These are phyloP conservation scores for Aspergillus thermomutatus DNA, from an alignment of 2,329 filamentous ascomycete species.

Conservation along the genomic window DNA sequence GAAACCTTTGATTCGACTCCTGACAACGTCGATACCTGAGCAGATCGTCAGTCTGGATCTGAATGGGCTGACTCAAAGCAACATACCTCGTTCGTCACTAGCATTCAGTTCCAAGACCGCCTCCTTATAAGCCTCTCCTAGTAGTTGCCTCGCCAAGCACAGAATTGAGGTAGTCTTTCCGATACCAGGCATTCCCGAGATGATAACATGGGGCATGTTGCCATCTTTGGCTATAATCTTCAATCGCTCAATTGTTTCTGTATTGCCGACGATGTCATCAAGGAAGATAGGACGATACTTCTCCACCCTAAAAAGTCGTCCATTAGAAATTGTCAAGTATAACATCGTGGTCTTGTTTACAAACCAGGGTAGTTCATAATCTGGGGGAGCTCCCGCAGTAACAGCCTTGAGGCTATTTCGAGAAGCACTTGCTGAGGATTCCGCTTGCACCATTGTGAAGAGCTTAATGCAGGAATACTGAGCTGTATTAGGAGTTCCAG, in stretches of 20 bases:
- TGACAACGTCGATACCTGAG: slow-evolving; percentile 88
- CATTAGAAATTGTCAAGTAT: slow-evolving; percentile 10
- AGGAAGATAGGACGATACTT: slow-evolving; percentile 95
- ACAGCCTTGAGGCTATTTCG: slow-evolving; percentile 40
- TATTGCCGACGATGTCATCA: slow-evolving; percentile 96
- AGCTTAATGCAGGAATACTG: not conserved
- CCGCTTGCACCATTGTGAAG: slow-evolving; percentile 42
- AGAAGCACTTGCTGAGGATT: slow-evolving; percentile 45
- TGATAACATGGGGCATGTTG: slow-evolving; percentile 99
- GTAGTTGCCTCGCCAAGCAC: slow-evolving; percentile 84
- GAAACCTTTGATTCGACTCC: slow-evolving; percentile 96
- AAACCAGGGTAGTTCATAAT: slow-evolving; percentile 51
- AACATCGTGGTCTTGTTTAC: not conserved
- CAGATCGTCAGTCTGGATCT: slow-evolving; percentile 1
- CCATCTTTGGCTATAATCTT: slow-evolving; percentile 98
- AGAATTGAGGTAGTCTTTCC: slow-evolving; percentile 96
- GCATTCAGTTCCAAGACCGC: slow-evolving; percentile 95
- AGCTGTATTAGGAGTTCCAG: not conserved
- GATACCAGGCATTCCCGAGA: slow-evolving; percentile 98
- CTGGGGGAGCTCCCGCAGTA: slow-evolving; percentile 37
- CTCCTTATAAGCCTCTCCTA: slow-evolving; percentile 95
- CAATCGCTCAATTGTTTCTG: slow-evolving; percentile 91
- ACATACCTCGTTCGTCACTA: slow-evolving; percentile 79
- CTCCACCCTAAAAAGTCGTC: slow-evolving; percentile 70
- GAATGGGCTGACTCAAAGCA: not conserved